Conservation (phyloP, 2,329 filamentous ascomycete species). For the Ilyonectria robusta region DNA sequence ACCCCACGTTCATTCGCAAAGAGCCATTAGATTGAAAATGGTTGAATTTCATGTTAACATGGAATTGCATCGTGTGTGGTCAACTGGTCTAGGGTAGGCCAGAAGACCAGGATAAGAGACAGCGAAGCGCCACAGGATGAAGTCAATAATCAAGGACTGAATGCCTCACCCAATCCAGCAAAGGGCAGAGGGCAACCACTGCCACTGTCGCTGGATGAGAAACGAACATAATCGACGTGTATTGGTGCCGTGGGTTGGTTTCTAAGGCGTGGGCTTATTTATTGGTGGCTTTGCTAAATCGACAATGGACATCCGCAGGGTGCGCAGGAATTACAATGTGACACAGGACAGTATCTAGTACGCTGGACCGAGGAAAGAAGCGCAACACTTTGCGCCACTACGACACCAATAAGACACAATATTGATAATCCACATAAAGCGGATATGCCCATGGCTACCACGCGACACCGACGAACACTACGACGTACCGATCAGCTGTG, state of each 20-base stretch:
- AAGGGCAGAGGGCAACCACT: too few relatives aligned
- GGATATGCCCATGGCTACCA: slow-evolving; percentile 8
- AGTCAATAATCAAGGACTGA: too few relatives aligned
- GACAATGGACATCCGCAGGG: slow-evolving; percentile 19
- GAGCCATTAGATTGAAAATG: too few relatives aligned
- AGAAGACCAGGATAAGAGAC: too few relatives aligned
- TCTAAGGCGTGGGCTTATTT: background rate
- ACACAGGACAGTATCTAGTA: background rate
- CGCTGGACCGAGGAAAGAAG: slow-evolving; percentile 9
- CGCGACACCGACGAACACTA: slow-evolving; percentile 10
- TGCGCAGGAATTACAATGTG: slow-evolving; percentile 8
- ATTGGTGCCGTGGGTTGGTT: background rate
- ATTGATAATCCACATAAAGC: slow-evolving; percentile 15
- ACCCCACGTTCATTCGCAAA: too few relatives aligned
- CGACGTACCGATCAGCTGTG: slow-evolving; percentile 18
- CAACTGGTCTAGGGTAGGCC: background rate
- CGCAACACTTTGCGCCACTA: slow-evolving; percentile 10
- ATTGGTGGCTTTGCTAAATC: slow-evolving; percentile 15
- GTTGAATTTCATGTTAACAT: too few relatives aligned
- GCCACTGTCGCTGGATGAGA: background rate
- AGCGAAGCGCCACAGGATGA: too few relatives aligned
- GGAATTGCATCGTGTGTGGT: too few relatives aligned
- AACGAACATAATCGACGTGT: background rate
- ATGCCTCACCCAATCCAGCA: too few relatives aligned
- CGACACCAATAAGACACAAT: slow-evolving; percentile 6